phyloP scores from a whole-genome alignment of 305 asterid species.

The Fraxinus paxiana region DNA sequence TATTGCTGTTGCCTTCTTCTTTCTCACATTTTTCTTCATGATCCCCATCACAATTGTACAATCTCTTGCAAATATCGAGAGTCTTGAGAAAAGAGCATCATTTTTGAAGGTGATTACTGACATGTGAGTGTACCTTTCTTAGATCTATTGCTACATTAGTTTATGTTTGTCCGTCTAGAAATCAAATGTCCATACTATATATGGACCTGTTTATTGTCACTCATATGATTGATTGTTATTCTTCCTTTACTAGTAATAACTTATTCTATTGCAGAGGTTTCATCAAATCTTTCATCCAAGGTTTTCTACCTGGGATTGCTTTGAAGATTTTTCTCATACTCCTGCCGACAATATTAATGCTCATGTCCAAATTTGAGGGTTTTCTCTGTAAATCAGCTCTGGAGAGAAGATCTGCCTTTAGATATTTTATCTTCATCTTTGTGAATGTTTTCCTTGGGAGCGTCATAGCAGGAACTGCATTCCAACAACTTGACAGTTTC shows the following conservation, averaged over 20 bases:
- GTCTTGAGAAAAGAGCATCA: conserved; percentile 59
- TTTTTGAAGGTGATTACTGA: conserved; percentile 64
- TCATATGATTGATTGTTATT: not conserved
- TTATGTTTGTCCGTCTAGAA: not conserved
- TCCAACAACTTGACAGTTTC: conserved; percentile 64
- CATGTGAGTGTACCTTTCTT: conserved; percentile 42
- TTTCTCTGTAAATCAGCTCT: conserved; percentile 62
- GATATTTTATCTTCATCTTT: conserved; percentile 78
- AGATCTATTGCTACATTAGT: not conserved
- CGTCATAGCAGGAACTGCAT: conserved; percentile 81
- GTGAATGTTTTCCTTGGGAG: conserved; percentile 88
- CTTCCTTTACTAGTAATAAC: conserved; percentile 4
- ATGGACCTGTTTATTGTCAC: not conserved
- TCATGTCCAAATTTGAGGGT: conserved; percentile 89
- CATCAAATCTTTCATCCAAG: conserved; percentile 75
- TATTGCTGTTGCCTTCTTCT: conserved; percentile 73
- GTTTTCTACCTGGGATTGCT: conserved; percentile 82
- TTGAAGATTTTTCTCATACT: conserved; percentile 86
- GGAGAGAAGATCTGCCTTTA: conserved; percentile 82
- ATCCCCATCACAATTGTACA: conserved; percentile 86
- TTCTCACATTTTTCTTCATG: conserved; percentile 88
- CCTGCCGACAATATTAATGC: conserved; percentile 77
- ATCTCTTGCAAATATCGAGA: conserved; percentile 81
- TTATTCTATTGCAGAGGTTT: conserved; percentile 51
- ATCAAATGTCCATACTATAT: not conserved